Conservation (phyloP, 257 asterid species). For the Fraxinus pennsylvanica region DNA sequence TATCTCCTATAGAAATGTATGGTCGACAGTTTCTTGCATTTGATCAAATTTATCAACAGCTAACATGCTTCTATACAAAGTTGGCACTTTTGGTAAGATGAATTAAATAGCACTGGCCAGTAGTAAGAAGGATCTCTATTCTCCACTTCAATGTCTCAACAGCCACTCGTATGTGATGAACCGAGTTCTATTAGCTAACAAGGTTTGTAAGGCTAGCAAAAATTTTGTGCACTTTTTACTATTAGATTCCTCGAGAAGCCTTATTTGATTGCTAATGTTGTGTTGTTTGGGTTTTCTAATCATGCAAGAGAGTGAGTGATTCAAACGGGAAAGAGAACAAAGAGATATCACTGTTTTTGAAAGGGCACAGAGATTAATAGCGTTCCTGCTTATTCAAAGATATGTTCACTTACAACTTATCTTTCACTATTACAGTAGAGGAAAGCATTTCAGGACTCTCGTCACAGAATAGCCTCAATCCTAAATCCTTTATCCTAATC, state of each 20-base stretch:
- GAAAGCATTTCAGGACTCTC: too few relatives aligned
- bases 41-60: background rate
- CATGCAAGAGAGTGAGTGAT: background rate
- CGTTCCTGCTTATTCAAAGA: too few relatives aligned
- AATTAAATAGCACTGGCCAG: background rate
- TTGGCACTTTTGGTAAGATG: background rate
- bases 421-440: too few relatives aligned
- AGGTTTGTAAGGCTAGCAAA: background rate
- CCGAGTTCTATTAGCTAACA: background rate
- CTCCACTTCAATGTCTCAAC: background rate
- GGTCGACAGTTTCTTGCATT: background rate
- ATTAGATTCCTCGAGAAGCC: background rate
- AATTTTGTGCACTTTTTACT: background rate
- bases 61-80: background rate
- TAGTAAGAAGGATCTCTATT: background rate
- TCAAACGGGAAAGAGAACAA: too few relatives aligned
- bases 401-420: too few relatives aligned
- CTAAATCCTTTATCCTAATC: too few relatives aligned
- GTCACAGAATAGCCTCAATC: too few relatives aligned
- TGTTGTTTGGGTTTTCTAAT: background rate
- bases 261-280: background rate
- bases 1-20: constrained; percentile 29
- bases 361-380: too few relatives aligned
- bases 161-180: background rate
- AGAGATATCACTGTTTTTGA: too few relatives aligned